phyloP scores from a whole-genome alignment of 2,329 filamentous ascomycete genomes.

The Apiospora malaysiana region DNA sequence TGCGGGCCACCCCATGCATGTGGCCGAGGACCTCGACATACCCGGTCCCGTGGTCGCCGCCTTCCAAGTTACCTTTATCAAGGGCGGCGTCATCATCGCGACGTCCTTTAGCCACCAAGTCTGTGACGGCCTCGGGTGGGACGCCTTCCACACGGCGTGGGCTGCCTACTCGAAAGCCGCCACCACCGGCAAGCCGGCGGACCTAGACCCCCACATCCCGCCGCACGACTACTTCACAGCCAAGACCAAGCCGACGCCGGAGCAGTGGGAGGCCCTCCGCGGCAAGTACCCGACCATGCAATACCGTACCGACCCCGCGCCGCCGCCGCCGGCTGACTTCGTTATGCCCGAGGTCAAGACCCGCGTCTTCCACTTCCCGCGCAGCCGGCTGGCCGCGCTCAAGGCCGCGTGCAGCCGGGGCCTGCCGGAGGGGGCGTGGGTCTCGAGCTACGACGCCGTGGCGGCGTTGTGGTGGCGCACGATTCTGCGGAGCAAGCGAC shows the following conservation, averaged over 20 bases:
- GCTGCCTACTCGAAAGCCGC: slow-evolving; percentile 19
- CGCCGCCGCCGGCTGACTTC: slow-evolving; percentile 13
- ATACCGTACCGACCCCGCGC: neutral
- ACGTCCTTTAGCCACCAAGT: slow-evolving; percentile 16
- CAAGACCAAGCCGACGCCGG: neutral
- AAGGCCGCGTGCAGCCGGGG: slow-evolving; percentile 15
- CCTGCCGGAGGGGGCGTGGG: neutral
- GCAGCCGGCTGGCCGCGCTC: neutral
- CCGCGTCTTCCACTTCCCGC: slow-evolving; percentile 20
- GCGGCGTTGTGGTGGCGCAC: slow-evolving; percentile 20
- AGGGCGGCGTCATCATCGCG: slow-evolving; percentile 17
- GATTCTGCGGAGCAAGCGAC: slow-evolving; percentile 1
- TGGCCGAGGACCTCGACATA: slow-evolving; percentile 13
- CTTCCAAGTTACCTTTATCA: slow-evolving; percentile 18
- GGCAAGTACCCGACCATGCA: slow-evolving; percentile 17
- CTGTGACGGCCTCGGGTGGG: slow-evolving; percentile 18
- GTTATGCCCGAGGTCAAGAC: slow-evolving; percentile 17
- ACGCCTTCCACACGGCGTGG: slow-evolving; percentile 11
- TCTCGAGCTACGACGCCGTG: slow-evolving; percentile 21
- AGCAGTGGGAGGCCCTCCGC: slow-evolving; percentile 2
- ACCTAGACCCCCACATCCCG: neutral
- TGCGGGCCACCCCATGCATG: slow-evolving; percentile 5
- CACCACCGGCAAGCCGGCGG: neutral
- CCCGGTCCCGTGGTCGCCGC: slow-evolving; percentile 15
- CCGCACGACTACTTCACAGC: neutral